Evolutionary conservation across 768 basidiomycete species (phyloP).

Genomic region (Pisolithus sp.): DNA sequence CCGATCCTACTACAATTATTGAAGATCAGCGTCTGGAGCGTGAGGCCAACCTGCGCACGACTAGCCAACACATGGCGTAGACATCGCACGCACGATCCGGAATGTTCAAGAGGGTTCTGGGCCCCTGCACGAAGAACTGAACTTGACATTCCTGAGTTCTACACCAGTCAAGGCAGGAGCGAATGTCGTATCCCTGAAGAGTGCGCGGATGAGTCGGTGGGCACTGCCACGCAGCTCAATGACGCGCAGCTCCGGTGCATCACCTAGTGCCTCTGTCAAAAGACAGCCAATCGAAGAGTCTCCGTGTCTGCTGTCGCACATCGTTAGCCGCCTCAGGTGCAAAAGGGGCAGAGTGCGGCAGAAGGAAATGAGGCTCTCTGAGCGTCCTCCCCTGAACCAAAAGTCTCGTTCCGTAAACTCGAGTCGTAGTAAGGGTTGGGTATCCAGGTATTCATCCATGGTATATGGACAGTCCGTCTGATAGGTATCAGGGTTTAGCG

Average conservation of each 20-base stretch:
- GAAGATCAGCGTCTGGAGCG: conserved; percentile 9
- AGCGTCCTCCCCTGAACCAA: conserved; percentile 2
- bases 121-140: background rate
- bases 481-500: background rate
- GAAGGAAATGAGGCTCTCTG: conserved; percentile 9
- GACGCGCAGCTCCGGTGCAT: conserved; percentile 8
- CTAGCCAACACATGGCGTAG: conserved; percentile 11
- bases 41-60: conserved; percentile 8
- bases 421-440: conserved; percentile 14
- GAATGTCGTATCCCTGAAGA: conserved; percentile 3
- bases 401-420: background rate
- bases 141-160: conserved; percentile 5
- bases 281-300: conserved; percentile 6
- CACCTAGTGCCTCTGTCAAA: conserved; percentile 14
- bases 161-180: conserved; percentile 12
- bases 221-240: conserved; percentile 8
- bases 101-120: background rate
- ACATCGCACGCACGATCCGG: conserved; percentile 5
- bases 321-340: conserved; percentile 7
- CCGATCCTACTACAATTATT: conserved; percentile 8
- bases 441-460: background rate
- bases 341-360: conserved; percentile 11
- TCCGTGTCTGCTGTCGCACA: conserved; percentile 6
- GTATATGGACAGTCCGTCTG: background rate
- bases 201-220: conserved; percentile 6